These are phyloP conservation scores for Helianthus tuberosus DNA, from an alignment of 129 eudicot species.

Conservation along the genomic window DNA sequence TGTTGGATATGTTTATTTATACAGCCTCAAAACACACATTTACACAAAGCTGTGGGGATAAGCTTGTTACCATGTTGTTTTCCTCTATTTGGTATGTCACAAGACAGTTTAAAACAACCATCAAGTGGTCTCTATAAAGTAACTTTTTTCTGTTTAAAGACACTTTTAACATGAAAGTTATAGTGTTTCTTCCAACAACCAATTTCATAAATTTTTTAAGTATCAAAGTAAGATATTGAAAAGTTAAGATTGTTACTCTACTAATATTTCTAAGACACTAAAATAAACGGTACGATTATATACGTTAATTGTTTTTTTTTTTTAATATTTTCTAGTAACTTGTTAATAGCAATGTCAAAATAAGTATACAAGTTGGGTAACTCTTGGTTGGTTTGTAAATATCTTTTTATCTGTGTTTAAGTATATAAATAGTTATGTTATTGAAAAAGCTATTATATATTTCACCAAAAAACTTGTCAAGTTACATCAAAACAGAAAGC, in stretches of 20 bases:
- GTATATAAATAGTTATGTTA: neutral
- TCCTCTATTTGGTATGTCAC: constrained; percentile 1
- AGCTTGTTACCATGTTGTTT: constrained; percentile 33
- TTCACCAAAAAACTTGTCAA: too few species aligned
- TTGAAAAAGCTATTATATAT: too few species aligned
- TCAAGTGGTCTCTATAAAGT: constrained; percentile 7
- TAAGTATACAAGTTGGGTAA: neutral
- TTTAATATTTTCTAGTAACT: neutral
- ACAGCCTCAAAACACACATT: constrained; percentile 16
- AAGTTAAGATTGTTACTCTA: neutral
- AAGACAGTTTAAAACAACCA: constrained; percentile 1
- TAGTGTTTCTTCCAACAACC: neutral
- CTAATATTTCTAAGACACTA: neutral
- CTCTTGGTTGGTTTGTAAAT: neutral
- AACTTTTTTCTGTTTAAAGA: constrained; percentile 15
- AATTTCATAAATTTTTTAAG: neutral
- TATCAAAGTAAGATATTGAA: neutral
- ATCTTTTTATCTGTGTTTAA: too few species aligned
- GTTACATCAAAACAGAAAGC: too few species aligned
- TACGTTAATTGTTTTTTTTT: neutral
- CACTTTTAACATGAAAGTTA: neutral
- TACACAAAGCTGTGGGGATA: constrained; percentile 26
- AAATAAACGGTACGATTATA: neutral
- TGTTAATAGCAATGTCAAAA: neutral
- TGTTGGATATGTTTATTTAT: neutral